phyloP scores from a whole-genome alignment of 106 monocot species.

The Acorus calamus region DNA sequence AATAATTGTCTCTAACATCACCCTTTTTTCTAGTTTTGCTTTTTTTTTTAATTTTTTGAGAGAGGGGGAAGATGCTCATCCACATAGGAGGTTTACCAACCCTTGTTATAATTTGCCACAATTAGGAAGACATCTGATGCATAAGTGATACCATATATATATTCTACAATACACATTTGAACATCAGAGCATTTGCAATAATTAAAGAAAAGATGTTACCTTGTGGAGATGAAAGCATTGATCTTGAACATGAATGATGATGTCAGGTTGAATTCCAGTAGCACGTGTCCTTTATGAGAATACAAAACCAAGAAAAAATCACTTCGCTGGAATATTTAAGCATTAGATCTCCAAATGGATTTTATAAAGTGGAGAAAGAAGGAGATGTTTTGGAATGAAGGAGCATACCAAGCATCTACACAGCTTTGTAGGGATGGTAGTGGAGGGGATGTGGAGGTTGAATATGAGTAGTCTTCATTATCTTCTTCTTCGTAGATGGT shows the following conservation, averaged over 20 bases:
- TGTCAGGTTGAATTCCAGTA: constrained; percentile 38
- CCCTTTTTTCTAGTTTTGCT: no score
- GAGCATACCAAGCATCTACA: constrained; percentile 56
- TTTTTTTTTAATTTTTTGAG: no score
- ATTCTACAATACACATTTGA: no score
- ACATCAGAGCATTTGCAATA: no score
- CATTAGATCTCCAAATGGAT: not conserved
- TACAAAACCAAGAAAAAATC: not conserved
- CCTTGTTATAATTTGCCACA: no score
- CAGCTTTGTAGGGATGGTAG: constrained; percentile 28
- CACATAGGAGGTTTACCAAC: no score
- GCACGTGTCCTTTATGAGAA: constrained; percentile 34
- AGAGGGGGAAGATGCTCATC: no score
- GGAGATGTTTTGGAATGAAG: not conserved
- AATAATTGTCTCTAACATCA: no score
- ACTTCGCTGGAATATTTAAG: not conserved
- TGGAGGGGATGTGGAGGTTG: constrained; percentile 6
- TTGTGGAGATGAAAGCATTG: constrained; percentile 70
- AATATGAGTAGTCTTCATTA: constrained; percentile 26
- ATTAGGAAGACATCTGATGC: no score
- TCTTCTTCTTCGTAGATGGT: constrained; percentile 89
- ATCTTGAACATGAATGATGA: constrained; percentile 45
- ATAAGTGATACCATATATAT: no score
- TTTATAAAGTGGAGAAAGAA: not conserved
- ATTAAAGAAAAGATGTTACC: constrained; percentile 23